Conservation (phyloP, 257 asterid genomes). For the Cordia subcordata region DNA sequence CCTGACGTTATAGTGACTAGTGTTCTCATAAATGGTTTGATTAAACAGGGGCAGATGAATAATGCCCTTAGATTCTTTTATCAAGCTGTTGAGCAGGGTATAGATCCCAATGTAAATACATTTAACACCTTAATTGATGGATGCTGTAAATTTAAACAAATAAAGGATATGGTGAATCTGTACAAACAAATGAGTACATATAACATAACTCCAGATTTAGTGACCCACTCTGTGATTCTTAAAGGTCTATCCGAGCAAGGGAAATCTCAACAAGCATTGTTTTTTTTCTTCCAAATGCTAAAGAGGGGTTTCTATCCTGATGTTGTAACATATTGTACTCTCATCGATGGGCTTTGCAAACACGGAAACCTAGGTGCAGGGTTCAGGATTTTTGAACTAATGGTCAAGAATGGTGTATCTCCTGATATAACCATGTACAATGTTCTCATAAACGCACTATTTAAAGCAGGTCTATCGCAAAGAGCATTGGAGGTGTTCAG, state of each 20-base stretch:
- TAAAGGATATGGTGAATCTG: constrained; percentile 18
- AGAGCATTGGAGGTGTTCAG: constrained; percentile 35
- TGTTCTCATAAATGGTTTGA: constrained; percentile 28
- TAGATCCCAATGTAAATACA: constrained; percentile 24
- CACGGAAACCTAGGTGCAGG: constrained; percentile 26
- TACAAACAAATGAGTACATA: constrained; percentile 23
- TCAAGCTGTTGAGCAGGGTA: constrained; percentile 23
- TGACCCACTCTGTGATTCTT: constrained; percentile 27
- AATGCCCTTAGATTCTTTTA: constrained; percentile 25
- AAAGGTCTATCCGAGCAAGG: constrained; percentile 25
- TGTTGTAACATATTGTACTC: constrained; percentile 28
- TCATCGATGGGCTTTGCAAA: constrained; percentile 39
- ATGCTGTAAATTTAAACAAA: constrained; percentile 29
- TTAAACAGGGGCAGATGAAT: constrained; percentile 22
- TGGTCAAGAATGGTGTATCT: constrained; percentile 24
- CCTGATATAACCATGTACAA: constrained; percentile 35
- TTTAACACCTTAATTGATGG: constrained; percentile 40
- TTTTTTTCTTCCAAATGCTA: constrained; percentile 30
- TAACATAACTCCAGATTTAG: constrained; percentile 30
- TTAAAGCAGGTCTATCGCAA: constrained; percentile 16
- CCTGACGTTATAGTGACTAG: constrained; percentile 20
- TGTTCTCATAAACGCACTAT: constrained; percentile 31
- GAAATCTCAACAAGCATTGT: constrained; percentile 17
- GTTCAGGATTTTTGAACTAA: constrained; percentile 23
- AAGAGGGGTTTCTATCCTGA: constrained; percentile 35